Conservation (phyloP, 2,329 filamentous ascomycete genomes). For the Calonectria ilicicola region DNA sequence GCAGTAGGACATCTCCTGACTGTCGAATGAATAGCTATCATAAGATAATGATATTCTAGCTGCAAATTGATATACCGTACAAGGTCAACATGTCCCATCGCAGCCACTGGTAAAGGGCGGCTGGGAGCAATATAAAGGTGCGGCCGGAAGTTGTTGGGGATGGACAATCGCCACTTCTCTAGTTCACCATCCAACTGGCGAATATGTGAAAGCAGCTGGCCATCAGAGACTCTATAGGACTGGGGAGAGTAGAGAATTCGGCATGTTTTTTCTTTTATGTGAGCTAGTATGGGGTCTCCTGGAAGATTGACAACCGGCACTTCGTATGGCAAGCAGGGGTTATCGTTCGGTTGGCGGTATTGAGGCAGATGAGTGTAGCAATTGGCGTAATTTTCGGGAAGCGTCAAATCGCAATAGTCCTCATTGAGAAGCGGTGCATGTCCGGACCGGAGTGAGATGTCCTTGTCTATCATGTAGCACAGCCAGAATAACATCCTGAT, state of each 20-base stretch:
- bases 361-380: not conserved
- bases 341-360: not conserved
- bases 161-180: constrained; percentile 46
- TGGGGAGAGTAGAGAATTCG: constrained; percentile 36
- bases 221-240: constrained; percentile 35
- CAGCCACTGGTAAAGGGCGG: constrained; percentile 40
- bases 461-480: constrained; percentile 44
- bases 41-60: constrained; percentile 66
- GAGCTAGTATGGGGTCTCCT: constrained; percentile 19
- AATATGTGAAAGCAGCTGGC: constrained; percentile 40
- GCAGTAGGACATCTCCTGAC: constrained; percentile 58
- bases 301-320: constrained; percentile 42
- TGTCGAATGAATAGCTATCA: constrained; percentile 65
- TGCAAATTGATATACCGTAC: constrained; percentile 62
- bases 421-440: constrained; percentile 48
- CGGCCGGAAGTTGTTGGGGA: constrained; percentile 28
- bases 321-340: not conserved
- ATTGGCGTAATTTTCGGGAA: constrained; percentile 46
- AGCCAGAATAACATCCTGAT: constrained; percentile 41
- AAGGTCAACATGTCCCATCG: constrained; percentile 44
- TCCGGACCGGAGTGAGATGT: constrained; percentile 38
- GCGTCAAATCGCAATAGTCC: constrained; percentile 63
- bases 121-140: constrained; percentile 53
- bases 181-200: constrained; percentile 47
- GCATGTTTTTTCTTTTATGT: constrained; percentile 37